Percentiles rank a stretch among this genome's conserved stretches.
These are phyloP conservation scores for Penicillium daleae DNA, from an alignment of 495 filamentous ascomycete genomes.

Conservation along the genomic window DNA sequence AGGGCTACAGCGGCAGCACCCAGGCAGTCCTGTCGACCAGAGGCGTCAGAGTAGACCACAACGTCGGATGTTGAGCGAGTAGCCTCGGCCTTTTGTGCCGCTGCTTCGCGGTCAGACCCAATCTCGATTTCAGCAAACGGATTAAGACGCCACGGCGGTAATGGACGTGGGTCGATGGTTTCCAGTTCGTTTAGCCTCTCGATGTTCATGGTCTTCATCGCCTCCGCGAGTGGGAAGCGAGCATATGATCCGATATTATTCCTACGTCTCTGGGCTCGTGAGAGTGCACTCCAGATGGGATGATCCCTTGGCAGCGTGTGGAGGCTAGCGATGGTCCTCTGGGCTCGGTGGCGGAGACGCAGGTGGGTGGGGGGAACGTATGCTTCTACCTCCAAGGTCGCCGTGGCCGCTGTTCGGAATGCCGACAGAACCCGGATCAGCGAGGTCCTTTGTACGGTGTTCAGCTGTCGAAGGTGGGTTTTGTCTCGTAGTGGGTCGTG, in stretches of 20 bases:
- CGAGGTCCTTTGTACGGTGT: constrained; percentile 9
- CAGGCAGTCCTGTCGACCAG: constrained; percentile 14
- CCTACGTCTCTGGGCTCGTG: constrained; percentile 17
- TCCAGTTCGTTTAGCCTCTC: constrained; percentile 19
- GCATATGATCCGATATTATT: constrained; percentile 10
- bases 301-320: constrained; percentile 16
- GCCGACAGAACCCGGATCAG: constrained; percentile 13
- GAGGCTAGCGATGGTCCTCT: constrained; percentile 7
- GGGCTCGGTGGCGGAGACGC: background rate
- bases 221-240: constrained; percentile 24
- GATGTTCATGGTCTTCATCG: constrained; percentile 18
- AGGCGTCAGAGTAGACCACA: constrained; percentile 29
- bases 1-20: too few relatives aligned
- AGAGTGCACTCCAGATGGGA: constrained; percentile 17
- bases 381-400: background rate
- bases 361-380: background rate
- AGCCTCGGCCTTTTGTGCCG: constrained; percentile 18
- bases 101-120: constrained; percentile 23
- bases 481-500: constrained; percentile 18
- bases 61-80: constrained; percentile 11
- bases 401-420: background rate
- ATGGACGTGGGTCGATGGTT: constrained; percentile 27
- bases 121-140: constrained; percentile 30
- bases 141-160: constrained; percentile 24
- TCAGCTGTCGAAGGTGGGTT: constrained; percentile 13